Conservation (phyloP, 306 rosid genomes). For the Urtica urens region DNA sequence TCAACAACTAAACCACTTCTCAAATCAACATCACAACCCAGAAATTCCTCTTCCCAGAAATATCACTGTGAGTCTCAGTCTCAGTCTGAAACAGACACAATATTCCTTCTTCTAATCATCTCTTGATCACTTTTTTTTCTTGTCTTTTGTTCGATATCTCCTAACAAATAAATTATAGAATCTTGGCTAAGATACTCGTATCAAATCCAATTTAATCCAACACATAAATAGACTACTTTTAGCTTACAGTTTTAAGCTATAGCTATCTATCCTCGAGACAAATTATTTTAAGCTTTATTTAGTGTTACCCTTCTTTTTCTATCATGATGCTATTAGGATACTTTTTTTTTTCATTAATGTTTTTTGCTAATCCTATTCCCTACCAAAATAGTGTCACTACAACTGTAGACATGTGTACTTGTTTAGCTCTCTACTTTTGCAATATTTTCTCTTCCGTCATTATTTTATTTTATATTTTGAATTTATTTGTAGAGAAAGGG, state of each 20-base stretch:
- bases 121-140: slow-evolving; percentile 1
- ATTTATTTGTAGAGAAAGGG: slow-evolving; percentile 60
- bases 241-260: neutral
- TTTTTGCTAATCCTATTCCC: too few species aligned
- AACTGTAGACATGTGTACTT: neutral
- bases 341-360: too few species aligned
- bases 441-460: neutral
- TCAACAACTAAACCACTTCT: slow-evolving; percentile 19
- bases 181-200: slow-evolving; percentile 10
- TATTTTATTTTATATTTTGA: neutral
- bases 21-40: slow-evolving; percentile 23
- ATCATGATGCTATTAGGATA: too few species aligned
- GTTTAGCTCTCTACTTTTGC: neutral
- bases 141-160: neutral
- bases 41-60: slow-evolving; percentile 29
- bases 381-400: too few species aligned
- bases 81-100: neutral
- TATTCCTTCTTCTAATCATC: too few species aligned
- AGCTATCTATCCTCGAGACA: neutral
- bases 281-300: neutral
- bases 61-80: slow-evolving; percentile 47
- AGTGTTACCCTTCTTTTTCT: neutral
- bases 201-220: slow-evolving; percentile 6
- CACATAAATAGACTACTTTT: neutral
- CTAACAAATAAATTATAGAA: neutral